Conservation (phyloP, 345 rosid species). For the Ceriops zippeliana region DNA sequence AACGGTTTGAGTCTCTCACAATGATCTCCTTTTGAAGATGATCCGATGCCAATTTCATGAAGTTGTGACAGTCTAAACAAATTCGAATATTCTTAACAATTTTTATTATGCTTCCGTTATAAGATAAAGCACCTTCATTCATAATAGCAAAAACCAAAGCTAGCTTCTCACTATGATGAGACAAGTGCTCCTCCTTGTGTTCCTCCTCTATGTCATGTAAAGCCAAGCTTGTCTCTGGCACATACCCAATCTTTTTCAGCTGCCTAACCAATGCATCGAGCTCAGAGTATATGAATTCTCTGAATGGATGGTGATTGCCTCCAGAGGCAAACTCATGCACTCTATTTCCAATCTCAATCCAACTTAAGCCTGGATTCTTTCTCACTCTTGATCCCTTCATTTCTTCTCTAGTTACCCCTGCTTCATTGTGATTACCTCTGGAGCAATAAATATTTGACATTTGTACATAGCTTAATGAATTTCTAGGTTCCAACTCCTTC, state of each 20-base stretch:
- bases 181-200: conserved; percentile 69
- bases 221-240: conserved; percentile 64
- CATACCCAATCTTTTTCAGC: conserved; percentile 68
- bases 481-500: conserved; percentile 56
- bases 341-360: conserved; percentile 63
- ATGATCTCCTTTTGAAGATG: conserved; percentile 63
- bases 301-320: conserved; percentile 58
- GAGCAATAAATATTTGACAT: conserved; percentile 73
- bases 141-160: conserved; percentile 64
- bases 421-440: conserved; percentile 64
- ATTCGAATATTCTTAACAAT: conserved; percentile 79
- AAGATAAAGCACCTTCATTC: conserved; percentile 32
- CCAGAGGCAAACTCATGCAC: conserved; percentile 79
- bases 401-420: conserved; percentile 55
- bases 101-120: conserved; percentile 34
- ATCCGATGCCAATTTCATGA: conserved; percentile 75
- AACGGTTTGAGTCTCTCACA: conserved; percentile 77
- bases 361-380: conserved; percentile 88
- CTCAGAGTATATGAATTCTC: conserved; percentile 46
- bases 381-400: conserved; percentile 56
- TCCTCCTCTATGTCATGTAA: conserved; percentile 69
- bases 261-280: conserved; percentile 47
- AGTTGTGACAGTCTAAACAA: conserved; percentile 84
- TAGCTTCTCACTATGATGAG: conserved; percentile 77
- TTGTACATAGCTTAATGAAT: conserved; percentile 69